Evolutionary conservation across 305 asterid genomes (phyloP).

Genomic region (Monarda citriodora): DNA sequence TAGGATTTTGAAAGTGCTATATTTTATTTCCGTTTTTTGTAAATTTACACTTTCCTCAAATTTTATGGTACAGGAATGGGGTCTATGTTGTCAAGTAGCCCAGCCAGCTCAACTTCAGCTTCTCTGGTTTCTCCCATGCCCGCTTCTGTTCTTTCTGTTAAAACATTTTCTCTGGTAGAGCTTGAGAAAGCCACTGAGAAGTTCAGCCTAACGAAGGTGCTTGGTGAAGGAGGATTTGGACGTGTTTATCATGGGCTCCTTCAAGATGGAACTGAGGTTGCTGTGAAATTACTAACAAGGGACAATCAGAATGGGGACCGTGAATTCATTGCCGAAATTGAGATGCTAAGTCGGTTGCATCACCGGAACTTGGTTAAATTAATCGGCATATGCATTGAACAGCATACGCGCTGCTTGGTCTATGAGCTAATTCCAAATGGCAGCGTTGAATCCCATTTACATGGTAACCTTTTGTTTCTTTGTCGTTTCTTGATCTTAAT

Average conservation of each 20-base stretch:
- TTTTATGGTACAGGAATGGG: constrained; percentile 54
- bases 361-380: constrained; percentile 96
- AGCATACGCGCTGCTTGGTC: constrained; percentile 77
- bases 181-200: constrained; percentile 87
- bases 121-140: constrained; percentile 76
- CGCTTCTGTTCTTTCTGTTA: constrained; percentile 76
- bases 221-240: constrained; percentile 99
- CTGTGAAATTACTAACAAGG: constrained; percentile 80
- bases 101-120: constrained; percentile 70
- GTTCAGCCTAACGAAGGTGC: constrained; percentile 62
- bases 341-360: constrained; percentile 96
- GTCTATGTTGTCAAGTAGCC: constrained; percentile 69
- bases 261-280: constrained; percentile 76
- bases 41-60: neutral
- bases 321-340: constrained; percentile 94
- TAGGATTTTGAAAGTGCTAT: neutral
- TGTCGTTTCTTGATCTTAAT: constrained; percentile 9
- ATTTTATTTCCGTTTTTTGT: neutral
- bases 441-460: constrained; percentile 95
- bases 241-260: constrained; percentile 90
- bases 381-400: constrained; percentile 91
- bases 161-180: constrained; percentile 74
- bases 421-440: constrained; percentile 93
- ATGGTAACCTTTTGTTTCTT: constrained; percentile 47
- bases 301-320: constrained; percentile 87